These are phyloP conservation scores for Aspergillus sojae DNA, from an alignment of 2,329 filamentous ascomycete genomes.

Conservation along the genomic window DNA sequence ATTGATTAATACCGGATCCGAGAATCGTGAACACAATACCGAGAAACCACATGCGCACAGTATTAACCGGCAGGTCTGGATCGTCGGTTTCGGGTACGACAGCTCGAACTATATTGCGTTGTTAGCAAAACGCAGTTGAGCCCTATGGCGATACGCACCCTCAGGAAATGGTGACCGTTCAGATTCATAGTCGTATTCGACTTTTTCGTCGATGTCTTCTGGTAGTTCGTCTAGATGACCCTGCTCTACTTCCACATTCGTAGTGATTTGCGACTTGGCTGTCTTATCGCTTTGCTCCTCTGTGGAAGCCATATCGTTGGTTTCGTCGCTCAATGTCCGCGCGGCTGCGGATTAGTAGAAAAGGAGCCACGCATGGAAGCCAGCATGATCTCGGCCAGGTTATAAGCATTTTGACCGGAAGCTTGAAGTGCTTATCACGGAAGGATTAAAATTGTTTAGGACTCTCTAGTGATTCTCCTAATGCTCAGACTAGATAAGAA, in stretches of 20 bases:
- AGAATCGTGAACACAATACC: conserved; percentile 47
- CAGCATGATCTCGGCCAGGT: background rate
- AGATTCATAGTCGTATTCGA: conserved; percentile 28
- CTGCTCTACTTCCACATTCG: conserved; percentile 19
- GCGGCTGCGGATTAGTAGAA: background rate
- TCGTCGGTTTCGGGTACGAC: conserved; percentile 35
- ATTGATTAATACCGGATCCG: conserved; percentile 52
- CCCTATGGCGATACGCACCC: conserved; percentile 13
- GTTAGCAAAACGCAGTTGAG: background rate
- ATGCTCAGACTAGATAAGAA: background rate
- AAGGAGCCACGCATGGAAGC: background rate
- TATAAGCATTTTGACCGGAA: background rate
- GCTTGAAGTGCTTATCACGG: background rate
- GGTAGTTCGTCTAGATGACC: conserved; percentile 13
- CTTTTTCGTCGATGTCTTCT: conserved; percentile 12
- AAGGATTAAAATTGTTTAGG: background rate
- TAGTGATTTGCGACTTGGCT: conserved; percentile 2
- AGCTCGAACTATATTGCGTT: conserved; percentile 21
- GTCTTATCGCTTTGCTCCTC: conserved; percentile 10
- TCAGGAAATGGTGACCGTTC: conserved; percentile 31
- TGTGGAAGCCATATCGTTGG: conserved; percentile 15
- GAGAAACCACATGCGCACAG: conserved; percentile 46
- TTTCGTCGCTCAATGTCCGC: background rate
- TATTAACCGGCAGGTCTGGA: conserved; percentile 30
- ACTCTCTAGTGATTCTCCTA: background rate